Percentiles rank a stretch among this genome's conserved stretches.
Conservation (phyloP, 129 eudicot species). For the Chrysanthemum lavandulifolium region DNA sequence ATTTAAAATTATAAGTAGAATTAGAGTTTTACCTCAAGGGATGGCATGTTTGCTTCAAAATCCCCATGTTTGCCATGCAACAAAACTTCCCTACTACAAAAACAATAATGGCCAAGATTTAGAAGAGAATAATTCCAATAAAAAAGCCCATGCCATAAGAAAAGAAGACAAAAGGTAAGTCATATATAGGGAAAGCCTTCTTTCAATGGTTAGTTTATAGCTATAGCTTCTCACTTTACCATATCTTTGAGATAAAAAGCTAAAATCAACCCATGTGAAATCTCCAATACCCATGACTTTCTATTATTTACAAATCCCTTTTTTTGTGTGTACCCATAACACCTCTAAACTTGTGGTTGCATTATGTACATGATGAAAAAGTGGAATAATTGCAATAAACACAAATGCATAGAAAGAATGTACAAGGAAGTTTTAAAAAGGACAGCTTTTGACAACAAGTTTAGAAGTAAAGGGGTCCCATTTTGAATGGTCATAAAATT, state of each 20-base stretch:
- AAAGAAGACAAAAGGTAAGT: conserved; percentile 30
- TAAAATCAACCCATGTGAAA: conserved; percentile 61
- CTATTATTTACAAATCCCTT: not conserved
- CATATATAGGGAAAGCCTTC: conserved; percentile 39
- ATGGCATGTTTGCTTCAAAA: conserved; percentile 46
- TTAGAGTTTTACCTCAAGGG: conserved; percentile 63
- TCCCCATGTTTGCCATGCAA: conserved; percentile 70
- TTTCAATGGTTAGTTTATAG: conserved; percentile 42
- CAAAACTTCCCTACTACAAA: conserved; percentile 79
- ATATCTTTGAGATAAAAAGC: conserved; percentile 36
- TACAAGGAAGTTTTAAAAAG: conserved; percentile 36
- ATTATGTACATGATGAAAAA: conserved; percentile 10
- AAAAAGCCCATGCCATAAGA: conserved; percentile 49
- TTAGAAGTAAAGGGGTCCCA: conserved; percentile 22
- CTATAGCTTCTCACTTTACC: conserved; percentile 38
- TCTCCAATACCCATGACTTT: conserved; percentile 35
- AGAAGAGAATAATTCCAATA: conserved; percentile 41
- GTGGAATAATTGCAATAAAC: conserved; percentile 26
- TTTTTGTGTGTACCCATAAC: too few species aligned
- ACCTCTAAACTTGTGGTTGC: too few species aligned
- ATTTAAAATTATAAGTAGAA: not conserved
- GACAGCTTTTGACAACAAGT: conserved; percentile 40
- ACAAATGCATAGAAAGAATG: conserved; percentile 29
- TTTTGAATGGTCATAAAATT: conserved; percentile 40
- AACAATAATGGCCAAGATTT: conserved; percentile 34